Evolutionary conservation across 108 stramenopile genomes (phyloP).

Genomic region (Cyclotella kingstonii): DNA sequence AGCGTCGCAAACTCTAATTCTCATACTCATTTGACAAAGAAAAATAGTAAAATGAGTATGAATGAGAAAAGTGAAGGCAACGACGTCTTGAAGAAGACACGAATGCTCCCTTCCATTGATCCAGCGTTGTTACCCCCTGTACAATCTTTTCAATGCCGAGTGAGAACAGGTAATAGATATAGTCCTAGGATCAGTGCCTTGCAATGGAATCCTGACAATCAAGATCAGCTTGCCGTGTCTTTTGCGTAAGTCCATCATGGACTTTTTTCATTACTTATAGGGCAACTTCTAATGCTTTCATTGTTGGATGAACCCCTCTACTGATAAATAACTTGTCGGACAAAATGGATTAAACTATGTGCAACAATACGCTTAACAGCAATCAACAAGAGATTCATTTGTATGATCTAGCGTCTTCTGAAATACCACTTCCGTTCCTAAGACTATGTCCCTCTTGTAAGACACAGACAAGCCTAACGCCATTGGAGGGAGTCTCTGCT

Average conservation of each 20-base stretch:
- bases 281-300: neutral
- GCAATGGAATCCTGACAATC: slow-evolving; percentile 40
- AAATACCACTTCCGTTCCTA: slow-evolving; percentile 28
- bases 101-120: slow-evolving; percentile 5
- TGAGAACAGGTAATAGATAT: neutral
- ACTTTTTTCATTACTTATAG: neutral
- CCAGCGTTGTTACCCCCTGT: slow-evolving; percentile 18
- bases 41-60: neutral
- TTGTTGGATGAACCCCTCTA: neutral
- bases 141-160: slow-evolving; percentile 18
- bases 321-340: neutral
- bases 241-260: slow-evolving; percentile 17
- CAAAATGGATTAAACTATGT: too few relatives aligned
- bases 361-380: neutral
- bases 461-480: neutral
- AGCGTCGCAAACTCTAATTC: neutral
- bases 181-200: slow-evolving; percentile 27
- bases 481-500: slow-evolving; percentile 21
- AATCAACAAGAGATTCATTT: slow-evolving; percentile 31
- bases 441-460: slow-evolving; percentile 9
- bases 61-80: neutral
- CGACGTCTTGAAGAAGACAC: neutral
- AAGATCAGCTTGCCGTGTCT: slow-evolving; percentile 40
- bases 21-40: neutral
- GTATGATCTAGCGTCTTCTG: slow-evolving; percentile 24